Evolutionary conservation across 2,329 filamentous ascomycete species (phyloP).

Genomic region (Fusarium nodosum): DNA sequence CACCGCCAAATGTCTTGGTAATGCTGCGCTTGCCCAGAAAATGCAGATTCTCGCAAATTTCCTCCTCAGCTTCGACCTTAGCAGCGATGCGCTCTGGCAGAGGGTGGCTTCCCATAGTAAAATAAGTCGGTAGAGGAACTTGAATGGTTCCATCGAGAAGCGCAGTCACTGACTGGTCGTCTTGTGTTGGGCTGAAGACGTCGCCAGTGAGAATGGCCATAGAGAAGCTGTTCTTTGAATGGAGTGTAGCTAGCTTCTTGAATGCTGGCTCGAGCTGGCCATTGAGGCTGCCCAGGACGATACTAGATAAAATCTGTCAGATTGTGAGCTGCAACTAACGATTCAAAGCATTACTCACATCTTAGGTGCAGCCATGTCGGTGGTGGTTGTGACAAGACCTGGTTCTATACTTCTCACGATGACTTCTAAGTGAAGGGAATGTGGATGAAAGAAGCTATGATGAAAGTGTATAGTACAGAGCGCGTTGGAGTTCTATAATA

Average conservation of each 20-base stretch:
- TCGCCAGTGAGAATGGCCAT: constrained; percentile 89
- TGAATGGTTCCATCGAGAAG: constrained; percentile 80
- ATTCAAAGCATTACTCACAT: constrained; percentile 55
- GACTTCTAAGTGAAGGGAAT: constrained; percentile 10
- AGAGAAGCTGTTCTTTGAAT: constrained; percentile 88
- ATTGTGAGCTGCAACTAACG: not conserved
- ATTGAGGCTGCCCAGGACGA: constrained; percentile 86
- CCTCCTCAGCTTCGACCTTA: constrained; percentile 79
- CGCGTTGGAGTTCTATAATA: constrained; percentile 29
- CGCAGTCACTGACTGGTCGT: constrained; percentile 70
- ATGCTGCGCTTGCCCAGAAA: constrained; percentile 89
- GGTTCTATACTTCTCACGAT: constrained; percentile 18
- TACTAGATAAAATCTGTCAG: constrained; percentile 60
- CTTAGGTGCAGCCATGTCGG: constrained; percentile 63
- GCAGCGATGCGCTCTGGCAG: constrained; percentile 79
- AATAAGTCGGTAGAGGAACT: constrained; percentile 89
- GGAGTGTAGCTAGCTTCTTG: constrained; percentile 82
- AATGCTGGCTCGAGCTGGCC: constrained; percentile 83
- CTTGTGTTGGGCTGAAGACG: constrained; percentile 76
- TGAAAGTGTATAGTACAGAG: constrained; percentile 30
- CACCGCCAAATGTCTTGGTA: constrained; percentile 89
- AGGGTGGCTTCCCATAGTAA: constrained; percentile 81
- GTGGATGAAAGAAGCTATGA: constrained; percentile 41
- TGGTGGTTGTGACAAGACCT: constrained; percentile 18
- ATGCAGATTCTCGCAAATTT: constrained; percentile 90